Evolutionary conservation across 768 basidiomycete genomes (phyloP).

Genomic region (Kwoniella newhampshirensis): DNA sequence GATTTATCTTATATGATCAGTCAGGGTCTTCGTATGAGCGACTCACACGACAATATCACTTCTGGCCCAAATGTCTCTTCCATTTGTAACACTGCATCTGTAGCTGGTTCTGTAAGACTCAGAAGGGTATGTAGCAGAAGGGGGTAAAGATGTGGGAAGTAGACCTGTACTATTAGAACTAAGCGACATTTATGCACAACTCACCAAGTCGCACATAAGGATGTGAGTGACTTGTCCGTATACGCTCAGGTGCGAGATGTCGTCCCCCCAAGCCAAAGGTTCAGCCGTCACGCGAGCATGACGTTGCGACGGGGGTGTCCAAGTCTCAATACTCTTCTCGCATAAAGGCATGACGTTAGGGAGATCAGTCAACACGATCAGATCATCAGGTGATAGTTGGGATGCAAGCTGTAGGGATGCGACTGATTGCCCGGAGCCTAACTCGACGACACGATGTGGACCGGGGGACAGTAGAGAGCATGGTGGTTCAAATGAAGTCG

Average conservation of each 20-base stretch:
- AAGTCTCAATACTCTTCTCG: constrained; percentile 52
- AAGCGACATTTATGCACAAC: constrained; percentile 38
- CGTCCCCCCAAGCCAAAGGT: constrained; percentile 71
- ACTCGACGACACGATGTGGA: constrained; percentile 60
- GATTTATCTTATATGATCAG: constrained; percentile 37
- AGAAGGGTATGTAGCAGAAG: constrained; percentile 74
- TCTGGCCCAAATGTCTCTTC: constrained; percentile 42
- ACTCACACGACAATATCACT: constrained; percentile 65
- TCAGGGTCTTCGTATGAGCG: background rate
- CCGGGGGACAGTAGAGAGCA: constrained; percentile 54
- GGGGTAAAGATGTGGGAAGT: constrained; percentile 78
- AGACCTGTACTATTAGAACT: constrained; percentile 62
- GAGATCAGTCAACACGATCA: constrained; percentile 68
- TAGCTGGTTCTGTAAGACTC: constrained; percentile 62
- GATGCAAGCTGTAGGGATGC: constrained; percentile 60
- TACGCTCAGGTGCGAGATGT: constrained; percentile 53
- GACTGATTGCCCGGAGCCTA: constrained; percentile 71
- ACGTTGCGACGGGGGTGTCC: constrained; percentile 3
- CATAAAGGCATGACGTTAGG: constrained; percentile 67
- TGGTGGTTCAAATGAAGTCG: constrained; percentile 59
- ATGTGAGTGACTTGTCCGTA: constrained; percentile 59
- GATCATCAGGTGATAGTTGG: constrained; percentile 51
- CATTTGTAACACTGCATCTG: background rate
- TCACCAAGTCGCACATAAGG: constrained; percentile 78
- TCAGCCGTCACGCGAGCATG: constrained; percentile 56